Evolutionary conservation across 2,329 filamentous ascomycete genomes (phyloP).

Genomic region (Arthrinium puccinioides): DNA sequence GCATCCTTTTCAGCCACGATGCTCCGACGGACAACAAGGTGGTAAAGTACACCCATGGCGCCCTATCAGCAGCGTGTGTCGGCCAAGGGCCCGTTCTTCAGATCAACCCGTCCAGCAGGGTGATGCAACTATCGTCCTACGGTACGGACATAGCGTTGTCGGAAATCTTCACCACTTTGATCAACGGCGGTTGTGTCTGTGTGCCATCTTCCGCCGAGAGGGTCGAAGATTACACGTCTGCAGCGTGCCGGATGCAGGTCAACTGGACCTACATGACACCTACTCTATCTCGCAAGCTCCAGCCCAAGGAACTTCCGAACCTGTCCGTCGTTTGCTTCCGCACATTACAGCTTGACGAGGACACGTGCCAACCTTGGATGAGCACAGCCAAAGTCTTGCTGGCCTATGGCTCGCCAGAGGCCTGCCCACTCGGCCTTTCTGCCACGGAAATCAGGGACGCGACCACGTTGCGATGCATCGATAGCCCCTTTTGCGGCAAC

Average conservation of each 20-base stretch:
- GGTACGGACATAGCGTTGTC: slow-evolving; percentile 46
- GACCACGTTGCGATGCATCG: slow-evolving; percentile 33
- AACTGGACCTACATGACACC: slow-evolving; percentile 42
- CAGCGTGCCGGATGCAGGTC: slow-evolving; percentile 33
- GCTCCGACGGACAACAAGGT: slow-evolving; percentile 52
- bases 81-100: slow-evolving; percentile 42
- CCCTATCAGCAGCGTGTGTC: slow-evolving; percentile 46
- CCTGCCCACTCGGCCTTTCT: slow-evolving; percentile 44
- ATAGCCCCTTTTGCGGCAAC: slow-evolving; percentile 38
- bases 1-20: slow-evolving; percentile 53
- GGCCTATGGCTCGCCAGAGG: slow-evolving; percentile 43
- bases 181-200: slow-evolving; percentile 44
- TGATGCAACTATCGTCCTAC: slow-evolving; percentile 51
- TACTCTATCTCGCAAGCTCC: slow-evolving; percentile 34
- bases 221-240: slow-evolving; percentile 32
- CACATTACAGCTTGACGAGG: slow-evolving; percentile 40
- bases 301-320: slow-evolving; percentile 16
- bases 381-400: slow-evolving; percentile 38
- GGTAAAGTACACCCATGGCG: slow-evolving; percentile 53
- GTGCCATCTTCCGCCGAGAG: slow-evolving; percentile 35
- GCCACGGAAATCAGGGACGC: slow-evolving; percentile 33
- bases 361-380: slow-evolving; percentile 40
- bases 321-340: slow-evolving; percentile 28
- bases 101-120: slow-evolving; percentile 43
- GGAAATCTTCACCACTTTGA: slow-evolving; percentile 45